Base-by-base conservation (phyloP, 2,329 filamentous ascomycete genomes). In the Cercospora sp. region DNA sequence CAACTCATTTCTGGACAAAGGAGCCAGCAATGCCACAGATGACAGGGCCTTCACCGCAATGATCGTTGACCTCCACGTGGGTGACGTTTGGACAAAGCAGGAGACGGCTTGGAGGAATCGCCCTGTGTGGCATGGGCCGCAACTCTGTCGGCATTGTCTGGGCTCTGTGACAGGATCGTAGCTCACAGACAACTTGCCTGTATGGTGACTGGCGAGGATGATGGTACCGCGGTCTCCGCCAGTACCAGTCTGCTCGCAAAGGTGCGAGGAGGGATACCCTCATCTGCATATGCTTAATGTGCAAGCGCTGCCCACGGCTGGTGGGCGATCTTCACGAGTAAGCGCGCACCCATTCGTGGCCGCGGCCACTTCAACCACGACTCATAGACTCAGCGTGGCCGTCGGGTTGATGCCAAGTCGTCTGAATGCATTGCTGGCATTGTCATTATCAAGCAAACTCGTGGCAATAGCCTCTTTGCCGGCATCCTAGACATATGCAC, bases 31-130 rank as follows among this genome's bases (percentile, higher is more conserved):
- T 28, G 40, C 28, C 60, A 24, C 18, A 24, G 30, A 34, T 32
- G 32, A 53, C 62, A 65, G 53, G 62, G 62, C 58, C 62, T 40
- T 58, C 62, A 65, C 62, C 62, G 51, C 62, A 65, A 65, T 55
- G 24, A 49, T 51, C 43, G 30, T 21, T 24, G 26, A 58, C 16
- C 28, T 34, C 55, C 55, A 58, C 55, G 55, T 58, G 55, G 55
- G 55, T 34, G 55, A 21, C 21, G 21, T 26, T 53, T 24, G 21
- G 16, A 28, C 32, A 34, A 28, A 58, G 55, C 28, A 58, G 49
- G 24, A 12, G 55, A 30, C 8, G n/a, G 5, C 26, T 34, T n/a
- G 26, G 24, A 9, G 12, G 30, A 32, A 32, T 58, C 3, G 9
- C 32, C 7, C n/a, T 34, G 16, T 30, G 26, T 32, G 28, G 55